Evolutionary conservation across 768 basidiomycete genomes (phyloP).

Genomic region (Boletus patriciae): DNA sequence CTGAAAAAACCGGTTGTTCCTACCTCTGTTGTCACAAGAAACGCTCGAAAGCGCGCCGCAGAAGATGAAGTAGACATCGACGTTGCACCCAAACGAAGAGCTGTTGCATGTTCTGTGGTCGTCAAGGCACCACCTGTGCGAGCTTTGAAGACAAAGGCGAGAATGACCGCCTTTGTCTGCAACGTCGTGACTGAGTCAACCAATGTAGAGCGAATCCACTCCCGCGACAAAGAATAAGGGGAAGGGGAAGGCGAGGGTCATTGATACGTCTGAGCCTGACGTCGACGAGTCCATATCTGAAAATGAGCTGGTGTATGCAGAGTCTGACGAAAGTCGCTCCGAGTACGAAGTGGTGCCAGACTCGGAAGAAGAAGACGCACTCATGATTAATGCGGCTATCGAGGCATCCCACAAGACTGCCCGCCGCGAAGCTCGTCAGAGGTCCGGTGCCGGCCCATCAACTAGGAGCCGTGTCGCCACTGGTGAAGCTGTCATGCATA

Average conservation of each 20-base stretch:
- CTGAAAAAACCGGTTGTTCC: constrained; percentile 1
- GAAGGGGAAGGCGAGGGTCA: constrained; percentile 29
- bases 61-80: constrained; percentile 32
- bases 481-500: constrained; percentile 19
- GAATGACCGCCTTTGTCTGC: constrained; percentile 7
- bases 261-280: constrained; percentile 27
- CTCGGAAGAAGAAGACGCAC: constrained; percentile 35
- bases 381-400: constrained; percentile 61
- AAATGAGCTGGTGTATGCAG: constrained; percentile 40
- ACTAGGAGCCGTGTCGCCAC: constrained; percentile 43
- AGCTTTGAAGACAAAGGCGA: constrained; percentile 26
- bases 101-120: constrained; percentile 28
- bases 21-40: constrained; percentile 9
- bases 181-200: constrained; percentile 16
- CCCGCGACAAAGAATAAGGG: constrained; percentile 18
- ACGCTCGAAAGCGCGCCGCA: constrained; percentile 34
- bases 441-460: constrained; percentile 33
- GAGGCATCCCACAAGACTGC: constrained; percentile 49
- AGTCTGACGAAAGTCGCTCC: constrained; percentile 56
- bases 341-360: constrained; percentile 50
- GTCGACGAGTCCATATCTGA: constrained; percentile 36
- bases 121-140: constrained; percentile 13
- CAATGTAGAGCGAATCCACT: constrained; percentile 10
- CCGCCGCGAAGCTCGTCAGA: constrained; percentile 28
- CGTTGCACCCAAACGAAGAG: constrained; percentile 36